Percentiles rank a stretch among this genome's conserved stretches.
Conservation (phyloP, 2,329 filamentous ascomycete species). For the Penicillium hordei region DNA sequence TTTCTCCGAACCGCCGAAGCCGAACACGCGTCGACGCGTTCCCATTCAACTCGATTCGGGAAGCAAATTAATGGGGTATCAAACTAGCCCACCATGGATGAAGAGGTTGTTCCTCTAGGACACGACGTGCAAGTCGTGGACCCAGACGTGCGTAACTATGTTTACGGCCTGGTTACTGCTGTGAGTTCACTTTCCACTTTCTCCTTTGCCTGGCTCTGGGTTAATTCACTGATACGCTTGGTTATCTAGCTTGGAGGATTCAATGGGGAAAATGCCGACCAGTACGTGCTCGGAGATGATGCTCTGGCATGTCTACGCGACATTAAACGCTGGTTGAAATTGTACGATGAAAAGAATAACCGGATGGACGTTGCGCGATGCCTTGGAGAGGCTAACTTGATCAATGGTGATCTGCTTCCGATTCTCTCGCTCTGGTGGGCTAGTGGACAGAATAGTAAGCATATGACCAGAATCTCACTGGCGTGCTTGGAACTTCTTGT, state of each 20-base stretch:
- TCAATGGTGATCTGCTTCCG: constrained; percentile 83
- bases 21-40: constrained; percentile 26
- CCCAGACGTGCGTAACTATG: constrained; percentile 86
- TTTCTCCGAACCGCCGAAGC: constrained; percentile 26
- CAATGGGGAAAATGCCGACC: constrained; percentile 73
- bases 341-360: constrained; percentile 91
- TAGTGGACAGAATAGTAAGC: constrained; percentile 67
- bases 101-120: constrained; percentile 40
- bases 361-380: constrained; percentile 93
- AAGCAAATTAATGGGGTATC: constrained; percentile 11
- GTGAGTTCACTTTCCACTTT: constrained; percentile 55
- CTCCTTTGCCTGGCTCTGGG: constrained; percentile 1
- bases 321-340: constrained; percentile 89
- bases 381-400: constrained; percentile 86
- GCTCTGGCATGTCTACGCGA: constrained; percentile 89
- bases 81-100: constrained; percentile 40
- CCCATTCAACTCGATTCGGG: constrained; percentile 19
- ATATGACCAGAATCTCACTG: constrained; percentile 76
- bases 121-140: constrained; percentile 66
- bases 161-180: constrained; percentile 90
- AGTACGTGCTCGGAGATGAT: constrained; percentile 89
- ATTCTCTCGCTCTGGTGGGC: constrained; percentile 83
- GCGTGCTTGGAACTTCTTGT: constrained; percentile 88
- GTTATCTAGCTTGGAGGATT: constrained; percentile 73
- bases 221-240: constrained; percentile 15